A percentile compares a stretch with the other conserved stretches of the same genome.
Evolutionary conservation across 148 eudicot species (phyloP).

Genomic region (Polygonum maritimum): DNA sequence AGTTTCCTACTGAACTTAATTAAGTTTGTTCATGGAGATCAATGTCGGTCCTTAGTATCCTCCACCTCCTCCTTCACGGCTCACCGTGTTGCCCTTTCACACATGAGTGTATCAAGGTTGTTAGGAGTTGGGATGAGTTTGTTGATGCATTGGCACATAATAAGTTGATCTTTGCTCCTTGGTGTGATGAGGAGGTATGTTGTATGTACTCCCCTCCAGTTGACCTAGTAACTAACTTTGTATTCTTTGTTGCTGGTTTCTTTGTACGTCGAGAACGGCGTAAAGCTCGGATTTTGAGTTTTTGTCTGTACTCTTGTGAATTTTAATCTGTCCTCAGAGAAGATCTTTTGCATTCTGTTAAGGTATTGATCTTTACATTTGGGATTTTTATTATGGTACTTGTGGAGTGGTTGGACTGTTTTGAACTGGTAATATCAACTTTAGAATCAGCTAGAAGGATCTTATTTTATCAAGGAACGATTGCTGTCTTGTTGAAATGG

Average conservation of each 20-base stretch:
- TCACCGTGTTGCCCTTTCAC: too few species aligned
- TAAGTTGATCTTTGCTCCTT: constrained; percentile 94
- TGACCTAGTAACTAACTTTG: too few species aligned
- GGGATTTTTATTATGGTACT: neutral
- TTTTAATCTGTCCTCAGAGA: too few species aligned
- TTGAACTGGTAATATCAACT: neutral
- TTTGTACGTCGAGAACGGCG: constrained; percentile 90
- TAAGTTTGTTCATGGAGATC: too few species aligned
- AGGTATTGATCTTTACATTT: constrained; percentile 31
- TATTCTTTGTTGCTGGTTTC: neutral
- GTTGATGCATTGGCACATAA: constrained; percentile 67
- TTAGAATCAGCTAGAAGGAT: neutral
- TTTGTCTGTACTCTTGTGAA: too few species aligned
- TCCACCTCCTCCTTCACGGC: too few species aligned
- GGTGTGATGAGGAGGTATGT: constrained; percentile 97
- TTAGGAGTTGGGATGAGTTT: constrained; percentile 85
- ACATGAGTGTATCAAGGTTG: constrained; percentile 56
- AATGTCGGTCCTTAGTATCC: too few species aligned
- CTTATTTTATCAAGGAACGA: neutral
- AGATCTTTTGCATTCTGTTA: constrained; percentile 51
- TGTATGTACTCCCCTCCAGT: neutral
- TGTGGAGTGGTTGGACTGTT: neutral
- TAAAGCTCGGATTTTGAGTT: constrained; percentile 43
- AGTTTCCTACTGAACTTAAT: too few species aligned
- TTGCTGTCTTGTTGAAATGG: neutral